Evolutionary conservation across 176 grass and related monocot species (phyloP).

Genomic region (Musa troglodytarum): DNA sequence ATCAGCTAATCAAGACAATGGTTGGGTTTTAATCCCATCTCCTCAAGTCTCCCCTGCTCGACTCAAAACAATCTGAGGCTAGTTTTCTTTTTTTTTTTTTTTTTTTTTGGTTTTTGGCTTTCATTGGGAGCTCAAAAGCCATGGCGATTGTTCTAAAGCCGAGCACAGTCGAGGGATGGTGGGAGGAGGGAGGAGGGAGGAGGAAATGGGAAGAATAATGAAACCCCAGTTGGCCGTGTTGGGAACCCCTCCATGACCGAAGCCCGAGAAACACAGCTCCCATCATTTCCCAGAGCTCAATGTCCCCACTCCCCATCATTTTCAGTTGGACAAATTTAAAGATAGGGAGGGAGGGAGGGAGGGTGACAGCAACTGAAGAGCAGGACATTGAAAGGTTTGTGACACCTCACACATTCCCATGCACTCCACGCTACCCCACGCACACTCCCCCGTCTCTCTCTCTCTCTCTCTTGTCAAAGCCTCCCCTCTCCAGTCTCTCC

Average conservation of each 20-base stretch:
- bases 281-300: constrained; percentile 36
- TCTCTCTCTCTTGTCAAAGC: background rate
- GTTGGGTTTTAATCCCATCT: too few species aligned
- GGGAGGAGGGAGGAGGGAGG: too few species aligned
- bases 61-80: too few species aligned
- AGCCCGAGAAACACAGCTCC: constrained; percentile 32
- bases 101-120: too few species aligned
- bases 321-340: constrained; percentile 44
- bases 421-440: constrained; percentile 14
- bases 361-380: background rate
- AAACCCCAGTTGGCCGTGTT: background rate
- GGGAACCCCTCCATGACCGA: constrained; percentile 21
- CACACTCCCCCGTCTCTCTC: constrained; percentile 30
- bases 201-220: background rate
- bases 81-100: too few species aligned
- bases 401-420: constrained; percentile 65
- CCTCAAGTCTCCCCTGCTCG: too few species aligned
- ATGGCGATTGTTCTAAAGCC: too few species aligned
- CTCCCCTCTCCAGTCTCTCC: background rate
- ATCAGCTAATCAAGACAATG: too few species aligned
- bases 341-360: background rate
- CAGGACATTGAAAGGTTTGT: constrained; percentile 13
- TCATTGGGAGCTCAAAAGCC: too few species aligned
- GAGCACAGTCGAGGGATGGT: too few species aligned
- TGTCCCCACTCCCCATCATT: constrained; percentile 37